Base-by-base conservation (phyloP, 805 yeast species). In the Saccharomycopsis amapae region DNA sequence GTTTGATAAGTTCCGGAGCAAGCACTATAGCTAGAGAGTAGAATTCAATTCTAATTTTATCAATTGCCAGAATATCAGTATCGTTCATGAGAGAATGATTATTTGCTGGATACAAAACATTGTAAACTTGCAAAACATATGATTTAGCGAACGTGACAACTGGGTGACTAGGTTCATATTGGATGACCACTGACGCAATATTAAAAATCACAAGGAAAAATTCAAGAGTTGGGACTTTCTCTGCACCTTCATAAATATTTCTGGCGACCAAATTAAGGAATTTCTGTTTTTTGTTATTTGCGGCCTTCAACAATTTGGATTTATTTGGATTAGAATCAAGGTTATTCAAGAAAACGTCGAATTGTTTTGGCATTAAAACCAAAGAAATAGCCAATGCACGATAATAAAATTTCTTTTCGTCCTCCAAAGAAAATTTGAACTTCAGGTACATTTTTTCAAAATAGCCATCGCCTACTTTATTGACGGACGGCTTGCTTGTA, bases 41-140 rank as follows among this genome's bases (percentile, higher is more conserved):
- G 36, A 48, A 51, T 31, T 48, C 46, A 18, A 49, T 40, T 26
- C 50, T 35, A 20, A 51, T 45, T 23, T 45, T 45, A 34, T 51
- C 54, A 34, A 48, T 30, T 12, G 42, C 42, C 5, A 48, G 20
- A 22, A 45, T 42, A 32, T 49, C 53, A 18, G 40, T 26, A 17
- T 47, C 47, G 4, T 15, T 26, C 33, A 45, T 38, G 19, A 46
- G 34, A 4, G 31, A 10, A 5, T n/a, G 20, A 26, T 25, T 36
- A 30, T 51, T 48, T 4, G 34, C 32, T 5, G 52, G 54, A 38
- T 33, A 25, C 12, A 51, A 38, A 19, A 51, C 25, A 31, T 42
- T 32, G 26, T 41, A 43, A 24, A 45, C 37, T 12, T 39, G 45
- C 2, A 24, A 25, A 6, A 48, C 45, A 30, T 45, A 43, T 19